Conservation (phyloP, 2,329 filamentous ascomycete genomes). For the Sordariomycetes sp. region DNA sequence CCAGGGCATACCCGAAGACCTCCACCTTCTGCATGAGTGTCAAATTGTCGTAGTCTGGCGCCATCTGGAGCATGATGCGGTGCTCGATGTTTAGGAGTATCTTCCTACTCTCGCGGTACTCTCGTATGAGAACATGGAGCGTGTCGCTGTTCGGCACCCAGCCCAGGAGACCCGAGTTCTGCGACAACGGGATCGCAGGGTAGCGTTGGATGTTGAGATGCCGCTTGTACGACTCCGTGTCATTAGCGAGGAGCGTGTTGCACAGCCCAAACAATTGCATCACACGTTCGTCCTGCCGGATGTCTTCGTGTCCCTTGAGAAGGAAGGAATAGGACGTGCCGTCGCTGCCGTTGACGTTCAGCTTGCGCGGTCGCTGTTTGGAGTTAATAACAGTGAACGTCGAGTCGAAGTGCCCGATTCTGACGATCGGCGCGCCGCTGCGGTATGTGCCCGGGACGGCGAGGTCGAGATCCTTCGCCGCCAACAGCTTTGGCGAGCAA, state of each 20-base stretch:
- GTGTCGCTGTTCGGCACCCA: conserved; percentile 99
- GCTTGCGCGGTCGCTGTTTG: conserved; percentile 88
- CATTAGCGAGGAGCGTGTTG: conserved; percentile 88
- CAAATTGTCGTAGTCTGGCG: conserved; percentile 95
- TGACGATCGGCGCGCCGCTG: conserved; percentile 66
- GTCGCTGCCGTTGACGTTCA: conserved; percentile 81
- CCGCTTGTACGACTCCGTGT: conserved; percentile 93
- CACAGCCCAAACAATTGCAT: conserved; percentile 98
- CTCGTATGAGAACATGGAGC: conserved; percentile 87
- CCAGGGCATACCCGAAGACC: conserved; percentile 96
- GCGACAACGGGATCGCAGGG: conserved; percentile 91
- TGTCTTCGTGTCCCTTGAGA: conserved; percentile 98
- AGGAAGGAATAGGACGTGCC: conserved; percentile 79
- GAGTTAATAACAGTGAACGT: conserved; percentile 89
- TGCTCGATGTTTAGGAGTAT: conserved; percentile 99
- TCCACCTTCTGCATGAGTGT: conserved; percentile 99
- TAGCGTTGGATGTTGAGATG: conserved; percentile 95
- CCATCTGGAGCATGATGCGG: conserved; percentile 99
- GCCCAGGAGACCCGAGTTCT: conserved; percentile 87
- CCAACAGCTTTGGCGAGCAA: conserved; percentile 86
- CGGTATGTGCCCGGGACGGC: conserved; percentile 94
- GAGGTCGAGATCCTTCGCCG: conserved; percentile 75
- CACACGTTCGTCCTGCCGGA: conserved; percentile 95
- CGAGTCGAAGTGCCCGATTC: conserved; percentile 81
- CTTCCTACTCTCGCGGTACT: conserved; percentile 94